Conservation (phyloP, 2,329 filamentous ascomycete species). For the Lecanosticta acicola region DNA sequence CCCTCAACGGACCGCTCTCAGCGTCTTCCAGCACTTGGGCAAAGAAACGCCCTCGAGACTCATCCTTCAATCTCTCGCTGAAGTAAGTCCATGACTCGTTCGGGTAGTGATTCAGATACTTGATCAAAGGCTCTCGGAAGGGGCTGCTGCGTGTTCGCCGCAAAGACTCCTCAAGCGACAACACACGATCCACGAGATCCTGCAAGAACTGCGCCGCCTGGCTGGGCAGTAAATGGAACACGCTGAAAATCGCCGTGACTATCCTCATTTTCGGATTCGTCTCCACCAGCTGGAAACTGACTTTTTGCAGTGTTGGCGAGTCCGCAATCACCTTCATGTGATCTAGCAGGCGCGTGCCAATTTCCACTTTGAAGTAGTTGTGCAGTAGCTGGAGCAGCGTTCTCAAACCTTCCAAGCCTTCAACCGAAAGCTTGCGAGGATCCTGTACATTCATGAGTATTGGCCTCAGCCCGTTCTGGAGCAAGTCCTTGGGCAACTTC, state of each 20-base stretch:
- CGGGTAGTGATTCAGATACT: slow-evolving; percentile 89
- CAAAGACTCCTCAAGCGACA: slow-evolving; percentile 79
- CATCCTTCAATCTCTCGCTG: slow-evolving; percentile 70
- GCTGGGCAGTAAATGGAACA: slow-evolving; percentile 90
- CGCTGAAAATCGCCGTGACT: slow-evolving; percentile 88
- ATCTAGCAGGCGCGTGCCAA: slow-evolving; percentile 85
- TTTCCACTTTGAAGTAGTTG: slow-evolving; percentile 99
- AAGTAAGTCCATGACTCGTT: slow-evolving; percentile 81
- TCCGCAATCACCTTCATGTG: slow-evolving; percentile 91
- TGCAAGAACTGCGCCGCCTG: slow-evolving; percentile 89
- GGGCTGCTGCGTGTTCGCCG: slow-evolving; percentile 85
- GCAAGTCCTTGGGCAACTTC: slow-evolving; percentile 87
- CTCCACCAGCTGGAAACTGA: slow-evolving; percentile 91
- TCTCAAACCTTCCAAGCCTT: slow-evolving; percentile 85
- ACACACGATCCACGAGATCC: slow-evolving; percentile 79
- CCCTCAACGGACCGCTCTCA: slow-evolving; percentile 68
- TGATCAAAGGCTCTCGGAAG: slow-evolving; percentile 83
- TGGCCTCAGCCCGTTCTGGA: slow-evolving; percentile 88
- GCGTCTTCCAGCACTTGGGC: slow-evolving; percentile 76
- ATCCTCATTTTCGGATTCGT: slow-evolving; percentile 91
- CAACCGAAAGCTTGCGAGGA: slow-evolving; percentile 79
- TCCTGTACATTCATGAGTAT: slow-evolving; percentile 97
- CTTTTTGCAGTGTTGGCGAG: slow-evolving; percentile 70
- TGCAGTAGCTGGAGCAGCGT: slow-evolving; percentile 85
- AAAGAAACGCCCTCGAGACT: slow-evolving; percentile 84